A percentile compares a stretch with the other conserved stretches of the same genome.
These are phyloP conservation scores for Durusdinium trenchii DNA, from an alignment of 73 alveolate genomes.

Conservation along the genomic window DNA sequence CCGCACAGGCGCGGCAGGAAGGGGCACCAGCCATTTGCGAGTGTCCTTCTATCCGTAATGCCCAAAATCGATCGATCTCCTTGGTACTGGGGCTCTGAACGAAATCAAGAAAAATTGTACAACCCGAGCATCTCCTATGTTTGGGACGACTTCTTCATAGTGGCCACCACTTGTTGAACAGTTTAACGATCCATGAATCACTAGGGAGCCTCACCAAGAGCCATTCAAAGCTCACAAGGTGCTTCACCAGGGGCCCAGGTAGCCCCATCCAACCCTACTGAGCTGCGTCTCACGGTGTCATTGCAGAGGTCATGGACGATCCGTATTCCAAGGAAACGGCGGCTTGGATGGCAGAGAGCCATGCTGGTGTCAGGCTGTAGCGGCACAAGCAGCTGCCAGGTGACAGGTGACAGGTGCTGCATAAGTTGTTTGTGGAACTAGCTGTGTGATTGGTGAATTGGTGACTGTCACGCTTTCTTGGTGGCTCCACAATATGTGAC, in stretches of 20 bases:
- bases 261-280: not conserved
- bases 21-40: not conserved
- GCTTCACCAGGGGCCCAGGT: not conserved
- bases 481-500: not conserved
- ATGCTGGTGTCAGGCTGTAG: not conserved
- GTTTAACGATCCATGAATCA: not conserved
- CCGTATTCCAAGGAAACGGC: conserved; percentile 5
- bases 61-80: not conserved
- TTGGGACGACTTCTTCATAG: not conserved
- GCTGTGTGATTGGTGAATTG: not conserved
- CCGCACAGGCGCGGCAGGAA: conserved; percentile 14
- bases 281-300: not conserved
- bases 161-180: not conserved
- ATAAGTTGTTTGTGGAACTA: not conserved
- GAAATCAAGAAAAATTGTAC: not conserved
- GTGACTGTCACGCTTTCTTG: not conserved
- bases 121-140: not conserved
- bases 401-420: not conserved
- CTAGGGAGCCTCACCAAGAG: not conserved
- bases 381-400: no score
- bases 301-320: conserved; percentile 32
- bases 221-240: not conserved
- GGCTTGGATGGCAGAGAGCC: not conserved
- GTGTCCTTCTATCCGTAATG: not conserved
- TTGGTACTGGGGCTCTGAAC: not conserved